Percentiles rank a stretch among this genome's conserved stretches.
phyloP scores from a whole-genome alignment of 2,329 filamentous ascomycete genomes.

The Acephala macrosclerotiorum region DNA sequence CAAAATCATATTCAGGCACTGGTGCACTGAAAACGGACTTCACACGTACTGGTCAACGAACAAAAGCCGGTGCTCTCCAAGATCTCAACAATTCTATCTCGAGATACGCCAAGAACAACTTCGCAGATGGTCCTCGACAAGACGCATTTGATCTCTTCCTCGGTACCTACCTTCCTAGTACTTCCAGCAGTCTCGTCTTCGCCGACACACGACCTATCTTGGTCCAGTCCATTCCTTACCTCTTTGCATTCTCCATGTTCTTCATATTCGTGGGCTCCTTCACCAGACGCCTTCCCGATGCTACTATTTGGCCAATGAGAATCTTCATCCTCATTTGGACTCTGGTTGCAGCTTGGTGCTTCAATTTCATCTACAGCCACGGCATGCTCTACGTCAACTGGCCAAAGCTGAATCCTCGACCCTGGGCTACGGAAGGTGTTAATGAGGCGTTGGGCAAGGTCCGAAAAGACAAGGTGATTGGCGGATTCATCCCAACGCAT shows the following conservation, averaged over 20 bases:
- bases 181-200: slow-evolving; percentile 77
- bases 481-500: slow-evolving; percentile 75
- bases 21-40: slow-evolving; percentile 98
- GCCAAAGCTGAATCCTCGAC: slow-evolving; percentile 92
- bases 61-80: slow-evolving; percentile 82
- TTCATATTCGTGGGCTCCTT: slow-evolving; percentile 79
- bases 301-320: slow-evolving; percentile 81
- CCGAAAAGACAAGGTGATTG: slow-evolving; percentile 82
- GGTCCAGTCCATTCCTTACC: slow-evolving; percentile 92
- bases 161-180: slow-evolving; percentile 81
- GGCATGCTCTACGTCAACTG: slow-evolving; percentile 98
- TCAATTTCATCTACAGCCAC: slow-evolving; percentile 80
- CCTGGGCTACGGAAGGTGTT: slow-evolving; percentile 87
- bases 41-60: slow-evolving; percentile 90
- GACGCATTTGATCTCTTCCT: slow-evolving; percentile 96
- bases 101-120: slow-evolving; percentile 93
- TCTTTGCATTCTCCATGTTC: slow-evolving; percentile 79
- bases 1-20: slow-evolving; percentile 91
- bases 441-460: slow-evolving; percentile 86
- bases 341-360: slow-evolving; percentile 71
- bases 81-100: slow-evolving; percentile 89
- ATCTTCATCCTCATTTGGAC: slow-evolving; percentile 84
- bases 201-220: slow-evolving; percentile 84
- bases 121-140: slow-evolving; percentile 89
- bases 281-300: slow-evolving; percentile 74